These are phyloP conservation scores for Sphagnum fallax DNA, from an alignment of 228 moss, liverwort and hornwort genomes.

Conservation along the genomic window DNA sequence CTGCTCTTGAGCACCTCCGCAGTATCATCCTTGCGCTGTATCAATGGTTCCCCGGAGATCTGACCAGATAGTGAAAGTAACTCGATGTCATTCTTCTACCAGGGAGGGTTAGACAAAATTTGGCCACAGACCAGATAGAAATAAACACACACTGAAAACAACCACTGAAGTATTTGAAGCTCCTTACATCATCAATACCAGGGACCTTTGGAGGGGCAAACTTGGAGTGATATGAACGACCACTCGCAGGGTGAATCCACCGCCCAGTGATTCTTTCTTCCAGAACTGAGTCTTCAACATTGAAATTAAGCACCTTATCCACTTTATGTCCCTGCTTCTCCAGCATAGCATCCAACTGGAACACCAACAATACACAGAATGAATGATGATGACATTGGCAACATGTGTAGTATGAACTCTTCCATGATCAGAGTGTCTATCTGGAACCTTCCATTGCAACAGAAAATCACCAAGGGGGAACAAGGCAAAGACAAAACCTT, in stretches of 20 bases:
- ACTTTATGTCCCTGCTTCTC: slow-evolving; percentile 69
- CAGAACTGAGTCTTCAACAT: slow-evolving; percentile 64
- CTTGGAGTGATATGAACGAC: slow-evolving; percentile 83
- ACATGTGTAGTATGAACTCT: no score
- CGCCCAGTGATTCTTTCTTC: slow-evolving; percentile 90
- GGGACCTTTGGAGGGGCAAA: slow-evolving; percentile 67
- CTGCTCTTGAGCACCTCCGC: slow-evolving; percentile 69
- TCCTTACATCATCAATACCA: slow-evolving; percentile 67
- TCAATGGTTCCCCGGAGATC: slow-evolving; percentile 79
- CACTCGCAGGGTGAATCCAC: slow-evolving; percentile 83
- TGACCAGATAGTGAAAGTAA: slow-evolving; percentile 1
- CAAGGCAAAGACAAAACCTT: slow-evolving; percentile 21
- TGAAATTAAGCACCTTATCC: slow-evolving; percentile 80
- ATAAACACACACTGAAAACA: background rate
- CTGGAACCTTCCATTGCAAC: background rate
- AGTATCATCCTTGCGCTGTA: slow-evolving; percentile 86
- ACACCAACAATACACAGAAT: background rate
- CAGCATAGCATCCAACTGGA: slow-evolving; percentile 67
- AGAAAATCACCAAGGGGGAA: background rate
- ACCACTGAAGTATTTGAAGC: background rate
- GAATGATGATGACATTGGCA: background rate
- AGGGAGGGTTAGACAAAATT: background rate
- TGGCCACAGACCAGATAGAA: background rate
- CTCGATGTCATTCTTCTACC: background rate
- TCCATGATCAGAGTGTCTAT: background rate